Evolutionary conservation across 371 early-diverging fungal genomes (phyloP), one percentile per base, ranked within the genome.

Genomic region (Mycotypha africana): DNA sequence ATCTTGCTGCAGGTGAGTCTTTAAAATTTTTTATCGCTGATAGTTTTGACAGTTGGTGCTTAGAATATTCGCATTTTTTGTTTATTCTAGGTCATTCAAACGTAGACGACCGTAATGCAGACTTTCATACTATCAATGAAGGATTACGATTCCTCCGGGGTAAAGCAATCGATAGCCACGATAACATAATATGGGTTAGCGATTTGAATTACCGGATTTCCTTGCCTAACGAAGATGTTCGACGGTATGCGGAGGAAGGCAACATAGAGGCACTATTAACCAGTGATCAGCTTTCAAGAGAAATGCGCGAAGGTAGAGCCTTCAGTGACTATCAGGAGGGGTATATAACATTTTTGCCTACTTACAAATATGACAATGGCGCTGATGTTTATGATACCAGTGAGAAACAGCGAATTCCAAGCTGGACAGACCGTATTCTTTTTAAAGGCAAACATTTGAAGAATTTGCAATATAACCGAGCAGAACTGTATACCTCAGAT

Each of bases 281-380:
- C 14, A 51, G 59, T 16, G 83, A 83, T 49, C 83, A 83, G 79
- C 78, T 95, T 14, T 61, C 60, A 43, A 57, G 71, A 23, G 82
- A 85, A 59, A 82, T 85, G 68, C 70, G 62, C 6, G 48, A 56
- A 3, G 84, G 85, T 0, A 57, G 60, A 11, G 82, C 81, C 14
- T 98, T 98, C 56, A 64, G 47, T 4, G 87, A 79, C 0, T 98
- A 88, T 60, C 58, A 74, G 24, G 98, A 98, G 67, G 90, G 85
- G 0, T 69, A 67, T 0, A 84, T 97, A 20, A 73, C 67, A 0
- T 98, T 98, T 58, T 65, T 73, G 14, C 98, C 98, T 1, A 97
- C 98, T 0, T 98, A 97, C 71, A 95, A 95, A 62, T 97, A 86
- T 58, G 89, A 93, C 53, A 81, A 84, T 50, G 91, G 92, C 0